Evolutionary conservation across 441 rosid genomes (phyloP), one percentile per base, ranked within the genome.

Genomic region (Erysimum cheiri): DNA sequence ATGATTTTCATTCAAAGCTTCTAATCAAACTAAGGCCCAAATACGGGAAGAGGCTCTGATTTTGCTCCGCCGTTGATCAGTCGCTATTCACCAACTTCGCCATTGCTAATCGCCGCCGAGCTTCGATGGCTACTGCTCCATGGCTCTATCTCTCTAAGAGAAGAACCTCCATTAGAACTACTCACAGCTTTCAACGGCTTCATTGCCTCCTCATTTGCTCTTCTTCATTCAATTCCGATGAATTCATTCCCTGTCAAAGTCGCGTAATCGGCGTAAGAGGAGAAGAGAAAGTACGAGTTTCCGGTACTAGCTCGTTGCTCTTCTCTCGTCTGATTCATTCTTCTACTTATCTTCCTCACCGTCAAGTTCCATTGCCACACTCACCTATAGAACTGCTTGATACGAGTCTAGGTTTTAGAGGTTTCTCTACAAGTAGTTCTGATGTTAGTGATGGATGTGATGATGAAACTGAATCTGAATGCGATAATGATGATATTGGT

Each of bases 301-400:
- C 59, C 74, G 11, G 71, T 84, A 73, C 83, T 88, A 57, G 69
- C 78, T 74, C 87, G 84, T 55, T 85, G 77, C 67, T 93, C 88
- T 60, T 82, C 83, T 76, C 77, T 88, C 74, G 80, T 80, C 58
- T 86, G 90, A 60, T 65, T 88, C 60, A 63, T 83, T 60, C 80
- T 86, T 61, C 71, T 83, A 11, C 71, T 87, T 19, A 74, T 92
- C 40, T 70, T 81, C 33, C 74, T 86, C 60, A 49, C 64, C 57
- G 63, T 88, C 81, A 87, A 85, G 79, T 81, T 86, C 77, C 88
- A 86, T 66, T 24, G 22, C 8, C 46, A 57, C 31, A 11, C 62
- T 41, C 32, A 43, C 36, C 61, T 36, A 37, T 4, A 33, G 41
- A 9, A 36, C 4, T 37, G 47, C 49, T 35, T 47, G 37, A 47